Evolutionary conservation across 345 rosid genomes (phyloP).

Genomic region (Bruguiera sexangula): DNA sequence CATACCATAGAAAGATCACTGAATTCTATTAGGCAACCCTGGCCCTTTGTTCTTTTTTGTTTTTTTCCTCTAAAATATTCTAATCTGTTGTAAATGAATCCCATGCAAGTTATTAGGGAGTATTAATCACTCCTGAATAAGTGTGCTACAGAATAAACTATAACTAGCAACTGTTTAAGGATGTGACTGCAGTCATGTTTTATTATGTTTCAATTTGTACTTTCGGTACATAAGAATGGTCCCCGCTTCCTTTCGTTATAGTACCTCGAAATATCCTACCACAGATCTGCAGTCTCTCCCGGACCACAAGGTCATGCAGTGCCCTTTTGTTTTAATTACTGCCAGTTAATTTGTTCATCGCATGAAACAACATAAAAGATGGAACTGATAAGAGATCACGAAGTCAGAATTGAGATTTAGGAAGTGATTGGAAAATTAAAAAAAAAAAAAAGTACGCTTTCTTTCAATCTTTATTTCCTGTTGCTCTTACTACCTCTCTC

Average conservation of each 20-base stretch:
- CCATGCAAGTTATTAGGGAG: neutral
- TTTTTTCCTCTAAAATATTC: neutral
- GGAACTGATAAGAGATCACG: neutral
- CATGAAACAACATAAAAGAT: neutral
- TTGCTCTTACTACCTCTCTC: too few relatives aligned
- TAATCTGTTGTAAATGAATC: neutral
- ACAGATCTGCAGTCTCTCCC: neutral
- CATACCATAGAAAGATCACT: too few relatives aligned
- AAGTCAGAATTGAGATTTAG: neutral
- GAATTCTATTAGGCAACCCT: too few relatives aligned
- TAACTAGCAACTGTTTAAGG: conserved; percentile 14
- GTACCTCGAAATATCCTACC: conserved; percentile 20
- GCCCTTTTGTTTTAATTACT: neutral
- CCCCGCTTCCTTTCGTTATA: conserved; percentile 14
- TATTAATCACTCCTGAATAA: neutral
- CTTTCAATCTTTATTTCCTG: too few relatives aligned
- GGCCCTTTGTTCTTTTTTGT: too few relatives aligned
- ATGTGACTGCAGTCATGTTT: conserved; percentile 10
- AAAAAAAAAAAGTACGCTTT: too few relatives aligned
- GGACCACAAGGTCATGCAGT: neutral
- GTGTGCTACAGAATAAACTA: conserved; percentile 3
- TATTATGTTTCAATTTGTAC: conserved; percentile 10
- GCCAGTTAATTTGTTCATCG: neutral
- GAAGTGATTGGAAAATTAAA: too few relatives aligned
- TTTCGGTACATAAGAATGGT: conserved; percentile 10